These are phyloP conservation scores for Ramaria rubella DNA, from an alignment of 768 basidiomycete species.

Conservation along the genomic window DNA sequence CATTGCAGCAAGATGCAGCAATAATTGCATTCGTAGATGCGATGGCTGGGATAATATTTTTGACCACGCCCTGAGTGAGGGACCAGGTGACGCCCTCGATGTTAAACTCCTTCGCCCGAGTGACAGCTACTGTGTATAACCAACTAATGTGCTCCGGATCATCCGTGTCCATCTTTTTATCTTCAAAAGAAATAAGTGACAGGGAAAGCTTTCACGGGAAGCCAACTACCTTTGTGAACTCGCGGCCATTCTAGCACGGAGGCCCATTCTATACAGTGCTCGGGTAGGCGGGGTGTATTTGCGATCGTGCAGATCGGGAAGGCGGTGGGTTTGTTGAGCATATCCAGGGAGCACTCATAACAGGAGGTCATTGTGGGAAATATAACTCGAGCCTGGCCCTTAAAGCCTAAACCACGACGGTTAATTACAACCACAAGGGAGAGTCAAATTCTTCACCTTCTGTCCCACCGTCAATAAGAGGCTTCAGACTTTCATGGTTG, in stretches of 20 bases:
- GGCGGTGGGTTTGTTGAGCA: constrained; percentile 94
- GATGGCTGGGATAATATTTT: constrained; percentile 99
- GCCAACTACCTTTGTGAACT: constrained; percentile 64
- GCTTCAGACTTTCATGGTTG: constrained; percentile 88
- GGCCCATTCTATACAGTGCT: constrained; percentile 99
- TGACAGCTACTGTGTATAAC: constrained; percentile 75
- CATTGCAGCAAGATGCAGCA: constrained; percentile 96
- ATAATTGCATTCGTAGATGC: constrained; percentile 99
- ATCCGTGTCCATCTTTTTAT: constrained; percentile 95
- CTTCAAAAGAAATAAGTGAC: constrained; percentile 32
- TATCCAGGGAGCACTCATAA: constrained; percentile 97
- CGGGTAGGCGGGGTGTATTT: constrained; percentile 94
- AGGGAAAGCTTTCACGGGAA: neutral
- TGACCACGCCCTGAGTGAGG: constrained; percentile 95
- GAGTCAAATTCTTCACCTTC: constrained; percentile 57
- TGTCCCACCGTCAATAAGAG: constrained; percentile 96
- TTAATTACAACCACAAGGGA: neutral
- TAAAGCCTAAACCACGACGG: constrained; percentile 64
- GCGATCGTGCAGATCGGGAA: constrained; percentile 99
- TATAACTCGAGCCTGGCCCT: constrained; percentile 96
- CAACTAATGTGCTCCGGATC: constrained; percentile 95
- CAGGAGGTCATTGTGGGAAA: constrained; percentile 92
- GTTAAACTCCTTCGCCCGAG: constrained; percentile 88
- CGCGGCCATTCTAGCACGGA: constrained; percentile 98
- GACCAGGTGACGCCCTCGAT: constrained; percentile 99